phyloP scores from a whole-genome alignment of 768 basidiomycete genomes.

The Leccinellum luteum region DNA sequence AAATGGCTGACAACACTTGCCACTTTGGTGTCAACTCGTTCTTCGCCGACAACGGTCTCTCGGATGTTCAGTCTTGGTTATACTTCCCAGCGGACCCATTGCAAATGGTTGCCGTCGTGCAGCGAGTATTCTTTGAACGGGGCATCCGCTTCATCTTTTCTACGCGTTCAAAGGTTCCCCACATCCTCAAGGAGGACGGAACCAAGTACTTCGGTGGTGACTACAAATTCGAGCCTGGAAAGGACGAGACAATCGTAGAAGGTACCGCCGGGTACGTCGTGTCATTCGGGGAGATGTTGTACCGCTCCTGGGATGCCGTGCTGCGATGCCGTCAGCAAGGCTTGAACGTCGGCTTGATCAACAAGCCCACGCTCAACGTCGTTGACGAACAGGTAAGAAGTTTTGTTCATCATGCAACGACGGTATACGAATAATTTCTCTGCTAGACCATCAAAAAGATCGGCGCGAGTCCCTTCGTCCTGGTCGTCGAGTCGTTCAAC shows the following conservation, averaged over 20 bases:
- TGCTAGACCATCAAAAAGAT: conserved; percentile 61
- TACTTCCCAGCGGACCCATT: conserved; percentile 87
- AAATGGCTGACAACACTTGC: conserved; percentile 62
- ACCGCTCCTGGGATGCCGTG: conserved; percentile 82
- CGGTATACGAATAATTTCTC: background rate
- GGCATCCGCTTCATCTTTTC: conserved; percentile 87
- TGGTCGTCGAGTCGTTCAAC: conserved; percentile 84
- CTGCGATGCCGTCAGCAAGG: conserved; percentile 68
- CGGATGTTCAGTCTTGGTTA: conserved; percentile 72
- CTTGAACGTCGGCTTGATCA: conserved; percentile 79
- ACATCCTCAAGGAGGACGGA: conserved; percentile 76
- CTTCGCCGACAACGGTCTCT: conserved; percentile 86
- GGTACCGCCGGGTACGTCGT: conserved; percentile 82
- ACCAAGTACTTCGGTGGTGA: conserved; percentile 61
- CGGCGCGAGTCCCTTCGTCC: conserved; percentile 71
- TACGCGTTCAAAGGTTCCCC: conserved; percentile 87
- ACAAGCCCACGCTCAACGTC: conserved; percentile 80
- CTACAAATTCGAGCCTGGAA: conserved; percentile 81
- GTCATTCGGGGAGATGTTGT: conserved; percentile 84
- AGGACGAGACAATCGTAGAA: conserved; percentile 78
- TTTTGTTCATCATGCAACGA: background rate
- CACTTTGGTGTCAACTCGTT: conserved; percentile 81
- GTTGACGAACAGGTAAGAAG: conserved; percentile 71
- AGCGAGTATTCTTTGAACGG: conserved; percentile 77
- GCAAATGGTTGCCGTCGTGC: conserved; percentile 77